Conservation (phyloP, 768 basidiomycete genomes). For the Boletus reticulatus region DNA sequence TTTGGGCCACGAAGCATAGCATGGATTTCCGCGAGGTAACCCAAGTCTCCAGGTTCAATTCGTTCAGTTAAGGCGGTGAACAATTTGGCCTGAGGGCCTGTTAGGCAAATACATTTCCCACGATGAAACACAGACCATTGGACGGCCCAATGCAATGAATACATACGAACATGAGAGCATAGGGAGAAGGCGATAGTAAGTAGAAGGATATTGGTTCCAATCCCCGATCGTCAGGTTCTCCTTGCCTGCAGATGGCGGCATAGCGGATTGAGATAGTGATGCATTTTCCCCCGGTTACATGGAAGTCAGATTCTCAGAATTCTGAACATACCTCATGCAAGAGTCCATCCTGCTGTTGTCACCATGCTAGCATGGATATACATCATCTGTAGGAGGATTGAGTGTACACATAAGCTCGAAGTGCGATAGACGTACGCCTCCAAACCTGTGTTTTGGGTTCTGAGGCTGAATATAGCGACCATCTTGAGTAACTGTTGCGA, state of each 20-base stretch:
- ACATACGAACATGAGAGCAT: conserved; percentile 68
- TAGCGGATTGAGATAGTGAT: conserved; percentile 62
- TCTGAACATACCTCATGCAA: conserved; percentile 53
- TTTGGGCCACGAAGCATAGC: conserved; percentile 70
- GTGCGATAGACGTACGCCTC: conserved; percentile 51
- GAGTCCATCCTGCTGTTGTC: conserved; percentile 54
- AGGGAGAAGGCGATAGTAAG: conserved; percentile 70
- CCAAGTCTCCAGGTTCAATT: conserved; percentile 55
- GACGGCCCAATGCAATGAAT: conserved; percentile 60
- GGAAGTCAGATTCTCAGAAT: neutral
- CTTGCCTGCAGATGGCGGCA: conserved; percentile 69
- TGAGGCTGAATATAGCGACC: conserved; percentile 65
- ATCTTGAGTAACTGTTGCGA: conserved; percentile 64
- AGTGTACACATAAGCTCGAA: neutral
- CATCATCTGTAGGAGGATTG: conserved; percentile 50
- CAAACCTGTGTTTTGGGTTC: conserved; percentile 73
- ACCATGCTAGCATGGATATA: conserved; percentile 78
- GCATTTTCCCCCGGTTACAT: conserved; percentile 43
- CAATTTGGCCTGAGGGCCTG: conserved; percentile 38
- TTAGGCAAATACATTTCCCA: neutral
- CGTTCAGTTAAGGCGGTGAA: conserved; percentile 50
- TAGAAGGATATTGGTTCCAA: conserved; percentile 70
- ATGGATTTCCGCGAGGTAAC: conserved; percentile 69
- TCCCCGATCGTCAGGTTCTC: conserved; percentile 46
- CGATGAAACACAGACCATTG: conserved; percentile 43